Evolutionary conservation across 352 stramenopile genomes (phyloP).

Genomic region (Pythium biforme): DNA sequence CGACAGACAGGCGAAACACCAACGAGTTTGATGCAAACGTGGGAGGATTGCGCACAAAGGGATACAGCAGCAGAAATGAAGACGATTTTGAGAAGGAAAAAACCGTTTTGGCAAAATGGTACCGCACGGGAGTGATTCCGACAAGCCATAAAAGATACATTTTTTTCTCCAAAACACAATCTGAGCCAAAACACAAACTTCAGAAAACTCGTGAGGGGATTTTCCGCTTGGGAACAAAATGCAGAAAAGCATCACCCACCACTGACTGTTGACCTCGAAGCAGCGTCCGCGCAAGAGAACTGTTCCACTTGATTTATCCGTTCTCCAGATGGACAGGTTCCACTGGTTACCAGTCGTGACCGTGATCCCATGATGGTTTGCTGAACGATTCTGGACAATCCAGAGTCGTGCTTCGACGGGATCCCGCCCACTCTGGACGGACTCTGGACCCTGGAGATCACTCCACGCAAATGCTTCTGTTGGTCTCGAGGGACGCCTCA

Average conservation of each 20-base stretch:
- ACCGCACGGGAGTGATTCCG: too few relatives aligned
- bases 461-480: too few relatives aligned
- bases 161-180: background rate
- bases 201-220: background rate
- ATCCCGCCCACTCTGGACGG: too few relatives aligned
- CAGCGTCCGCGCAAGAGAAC: background rate
- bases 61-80: background rate
- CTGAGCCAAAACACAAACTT: background rate
- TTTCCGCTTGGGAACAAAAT: conserved; percentile 1
- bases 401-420: too few relatives aligned
- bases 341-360: background rate
- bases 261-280: background rate
- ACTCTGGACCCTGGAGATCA: too few relatives aligned
- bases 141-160: background rate
- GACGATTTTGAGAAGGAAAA: background rate
- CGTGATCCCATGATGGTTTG: background rate
- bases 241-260: background rate
- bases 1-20: background rate
- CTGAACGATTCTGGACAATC: background rate
- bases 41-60: background rate
- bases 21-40: too few relatives aligned
- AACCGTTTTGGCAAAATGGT: background rate
- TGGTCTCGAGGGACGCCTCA: too few relatives aligned
- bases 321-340: background rate
- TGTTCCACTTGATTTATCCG: background rate